Conservation (phyloP, 495 filamentous ascomycete species). For the Tuber indicum region DNA sequence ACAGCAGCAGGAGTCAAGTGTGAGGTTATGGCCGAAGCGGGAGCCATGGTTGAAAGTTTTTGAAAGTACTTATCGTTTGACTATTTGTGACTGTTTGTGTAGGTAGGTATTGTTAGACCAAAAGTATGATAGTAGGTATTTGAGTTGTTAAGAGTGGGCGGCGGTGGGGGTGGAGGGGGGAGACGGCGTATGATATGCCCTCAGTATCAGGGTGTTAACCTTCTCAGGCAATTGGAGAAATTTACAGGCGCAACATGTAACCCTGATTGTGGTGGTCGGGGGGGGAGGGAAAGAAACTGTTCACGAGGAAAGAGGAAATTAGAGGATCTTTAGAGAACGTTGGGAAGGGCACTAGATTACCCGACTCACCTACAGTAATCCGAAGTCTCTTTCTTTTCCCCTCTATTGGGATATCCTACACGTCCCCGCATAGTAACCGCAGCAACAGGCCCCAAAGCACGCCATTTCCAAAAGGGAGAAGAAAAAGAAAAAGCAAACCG, state of each 20-base stretch:
- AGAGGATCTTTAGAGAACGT: background rate
- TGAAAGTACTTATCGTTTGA: background rate
- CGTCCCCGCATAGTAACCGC: background rate
- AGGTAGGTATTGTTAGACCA: background rate
- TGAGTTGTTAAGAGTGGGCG: background rate
- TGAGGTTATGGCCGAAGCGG: slow-evolving; percentile 23
- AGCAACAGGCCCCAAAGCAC: background rate
- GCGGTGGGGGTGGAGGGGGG: too few species aligned
- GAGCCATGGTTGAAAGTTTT: slow-evolving; percentile 16
- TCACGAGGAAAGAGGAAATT: too few species aligned
- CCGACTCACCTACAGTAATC: background rate
- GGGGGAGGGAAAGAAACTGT: too few species aligned
- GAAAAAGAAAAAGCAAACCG: background rate
- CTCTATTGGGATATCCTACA: background rate
- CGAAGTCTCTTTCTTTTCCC: background rate
- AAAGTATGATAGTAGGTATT: background rate
- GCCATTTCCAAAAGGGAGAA: background rate
- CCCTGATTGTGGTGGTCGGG: background rate
- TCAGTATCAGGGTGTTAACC: background rate
- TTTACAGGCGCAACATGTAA: background rate
- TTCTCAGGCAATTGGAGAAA: background rate
- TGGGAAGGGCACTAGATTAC: background rate
- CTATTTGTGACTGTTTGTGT: background rate
- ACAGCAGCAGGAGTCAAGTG: slow-evolving; percentile 7
- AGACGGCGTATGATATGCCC: background rate